Conservation (phyloP, 345 rosid genomes). For the Pistacia atlantica region DNA sequence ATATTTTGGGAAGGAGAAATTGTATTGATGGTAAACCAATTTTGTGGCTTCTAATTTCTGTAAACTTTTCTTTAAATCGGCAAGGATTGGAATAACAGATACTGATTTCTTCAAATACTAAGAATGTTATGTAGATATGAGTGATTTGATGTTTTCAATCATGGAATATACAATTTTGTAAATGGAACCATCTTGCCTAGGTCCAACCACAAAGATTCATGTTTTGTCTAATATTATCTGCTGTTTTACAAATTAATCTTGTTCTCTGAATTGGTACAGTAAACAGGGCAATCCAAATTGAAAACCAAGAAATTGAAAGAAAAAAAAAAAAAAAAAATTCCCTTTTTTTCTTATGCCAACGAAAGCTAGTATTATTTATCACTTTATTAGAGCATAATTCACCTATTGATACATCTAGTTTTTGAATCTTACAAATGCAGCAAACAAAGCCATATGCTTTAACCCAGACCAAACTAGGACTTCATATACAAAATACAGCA, state of each 20-base stretch:
- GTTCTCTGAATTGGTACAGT: background rate
- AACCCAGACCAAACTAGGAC: background rate
- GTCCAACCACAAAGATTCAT: too few relatives aligned
- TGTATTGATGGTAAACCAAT: background rate
- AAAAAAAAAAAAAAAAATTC: too few relatives aligned
- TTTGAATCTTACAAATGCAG: background rate
- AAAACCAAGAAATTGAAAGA: background rate
- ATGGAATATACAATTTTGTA: background rate
- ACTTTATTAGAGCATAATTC: too few relatives aligned
- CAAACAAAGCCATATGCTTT: background rate
- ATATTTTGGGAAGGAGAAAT: background rate
- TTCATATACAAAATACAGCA: background rate
- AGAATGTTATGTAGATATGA: too few relatives aligned
- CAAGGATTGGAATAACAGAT: background rate
- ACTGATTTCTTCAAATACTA: too few relatives aligned
- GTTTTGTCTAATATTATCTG: too few relatives aligned
- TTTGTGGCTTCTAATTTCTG: conserved; percentile 5
- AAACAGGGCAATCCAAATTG: background rate
- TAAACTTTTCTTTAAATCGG: background rate
- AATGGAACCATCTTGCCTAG: background rate
- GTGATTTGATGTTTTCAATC: background rate
- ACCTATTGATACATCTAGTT: background rate
- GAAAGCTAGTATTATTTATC: too few relatives aligned
- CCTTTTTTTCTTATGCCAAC: too few relatives aligned
- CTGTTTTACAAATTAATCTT: background rate